Evolutionary conservation across 345 rosid species (phyloP).

Genomic region (Luvunga scandens): DNA sequence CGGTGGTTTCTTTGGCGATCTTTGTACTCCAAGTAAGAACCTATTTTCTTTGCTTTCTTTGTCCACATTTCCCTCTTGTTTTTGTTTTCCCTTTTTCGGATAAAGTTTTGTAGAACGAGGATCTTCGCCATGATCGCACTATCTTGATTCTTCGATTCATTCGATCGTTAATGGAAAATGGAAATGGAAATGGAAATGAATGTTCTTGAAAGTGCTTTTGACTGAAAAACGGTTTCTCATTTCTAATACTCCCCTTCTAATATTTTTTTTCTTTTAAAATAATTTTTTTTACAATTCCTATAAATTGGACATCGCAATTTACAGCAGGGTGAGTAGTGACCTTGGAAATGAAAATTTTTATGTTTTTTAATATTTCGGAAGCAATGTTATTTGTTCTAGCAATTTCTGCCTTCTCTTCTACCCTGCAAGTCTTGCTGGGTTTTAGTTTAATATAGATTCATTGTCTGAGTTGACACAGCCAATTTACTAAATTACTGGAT

Average conservation of each 20-base stretch:
- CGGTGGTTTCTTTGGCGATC: slow-evolving; percentile 27
- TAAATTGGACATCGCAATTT: no score
- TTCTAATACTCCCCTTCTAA: no score
- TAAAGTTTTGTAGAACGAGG: no score
- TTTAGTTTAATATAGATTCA: neutral
- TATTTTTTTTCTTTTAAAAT: no score
- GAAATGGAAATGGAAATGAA: neutral
- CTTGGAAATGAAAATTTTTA: no score
- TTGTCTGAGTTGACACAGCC: neutral
- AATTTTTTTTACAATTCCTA: no score
- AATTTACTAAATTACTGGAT: neutral
- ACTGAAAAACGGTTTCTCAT: neutral
- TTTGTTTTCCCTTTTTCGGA: neutral
- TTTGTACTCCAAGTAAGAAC: slow-evolving; percentile 31
- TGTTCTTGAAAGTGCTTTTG: neutral
- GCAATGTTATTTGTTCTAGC: neutral
- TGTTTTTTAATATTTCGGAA: neutral
- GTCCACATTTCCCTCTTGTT: neutral
- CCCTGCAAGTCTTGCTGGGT: neutral
- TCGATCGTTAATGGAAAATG: neutral
- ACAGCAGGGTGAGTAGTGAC: no score
- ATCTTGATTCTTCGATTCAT: neutral
- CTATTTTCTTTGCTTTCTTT: neutral
- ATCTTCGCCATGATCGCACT: neutral
- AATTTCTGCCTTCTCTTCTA: neutral